Base-by-base conservation (phyloP, 1,284 basidiomycete genomes). In the Ceratobasidium sp. region DNA sequence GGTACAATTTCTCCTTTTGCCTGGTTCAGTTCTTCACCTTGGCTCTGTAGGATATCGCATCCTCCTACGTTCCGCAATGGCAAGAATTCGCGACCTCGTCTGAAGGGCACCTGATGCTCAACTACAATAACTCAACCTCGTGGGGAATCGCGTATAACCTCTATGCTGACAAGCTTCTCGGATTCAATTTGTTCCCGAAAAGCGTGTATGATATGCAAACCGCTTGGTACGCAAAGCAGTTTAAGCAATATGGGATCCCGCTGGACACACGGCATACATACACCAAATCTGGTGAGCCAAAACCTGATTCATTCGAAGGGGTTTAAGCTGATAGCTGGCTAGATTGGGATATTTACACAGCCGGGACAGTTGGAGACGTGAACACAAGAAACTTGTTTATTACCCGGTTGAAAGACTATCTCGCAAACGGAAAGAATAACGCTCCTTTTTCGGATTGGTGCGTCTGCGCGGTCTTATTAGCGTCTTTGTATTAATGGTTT, bases 101-200 rank as follows among this genome's bases (percentile, higher is more conserved):
- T 21, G 76, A 78, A 46, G 65, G 73, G 14, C 75, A 72, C 18
- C 41, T 74, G 36, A 53, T 65, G 32, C 67, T 75, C 50, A 76
- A 67, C 10, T 88, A 88, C 72, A 83, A 84, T 18, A 80, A 85
- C 57, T n/a, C 82, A 55, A 74, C 48, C 72, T 87, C 86, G 76
- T 89, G 88, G 88, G 87, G 88, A 10, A 78, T 89, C 21, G 80
- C 87, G 5, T 91, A 92, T 81, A 90, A 91, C 79, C 77, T 91
- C 48, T 89, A 82, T 72, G 87, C 83, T 1, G 89, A 91, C 79
- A 88, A 86, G 78, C 79, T 91, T 21, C 81, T 91, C 61, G 82
- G 83, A 50, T 82, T 87, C 23, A 84, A 88, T 73, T 77, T 91
- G 14, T 90, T 92, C 83, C 87, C 88, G 0, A 74, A 81, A 1